Percentiles rank a stretch among this genome's conserved stretches.
phyloP scores from a whole-genome alignment of 306 rosid genomes.

The Vigna angularis region DNA sequence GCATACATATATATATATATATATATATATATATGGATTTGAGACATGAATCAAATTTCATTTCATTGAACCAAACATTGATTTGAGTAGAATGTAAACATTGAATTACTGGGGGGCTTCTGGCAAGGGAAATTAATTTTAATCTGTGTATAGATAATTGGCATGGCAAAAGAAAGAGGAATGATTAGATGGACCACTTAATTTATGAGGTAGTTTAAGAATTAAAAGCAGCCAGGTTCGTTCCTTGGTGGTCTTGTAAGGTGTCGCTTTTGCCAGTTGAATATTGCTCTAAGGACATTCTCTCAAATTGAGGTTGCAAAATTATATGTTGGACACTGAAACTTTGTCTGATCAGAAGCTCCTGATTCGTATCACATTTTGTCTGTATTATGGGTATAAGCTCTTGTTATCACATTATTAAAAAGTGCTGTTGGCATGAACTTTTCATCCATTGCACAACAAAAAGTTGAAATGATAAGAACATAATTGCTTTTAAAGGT shows the following conservation, averaged over 20 bases:
- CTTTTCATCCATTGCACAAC: slow-evolving; percentile 12
- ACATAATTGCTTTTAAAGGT: slow-evolving; percentile 29
- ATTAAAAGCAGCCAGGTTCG: slow-evolving; percentile 50
- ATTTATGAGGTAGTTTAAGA: slow-evolving; percentile 53
- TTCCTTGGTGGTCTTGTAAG: slow-evolving; percentile 42
- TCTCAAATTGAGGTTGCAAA: slow-evolving; percentile 42
- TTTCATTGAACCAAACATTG: neutral
- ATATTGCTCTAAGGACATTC: slow-evolving; percentile 59
- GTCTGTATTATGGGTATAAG: slow-evolving; percentile 10
- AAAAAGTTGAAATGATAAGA: slow-evolving; percentile 5
- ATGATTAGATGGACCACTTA: slow-evolving; percentile 47
- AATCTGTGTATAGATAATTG: slow-evolving; percentile 3
- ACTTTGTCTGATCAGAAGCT: slow-evolving; percentile 40
- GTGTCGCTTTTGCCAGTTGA: slow-evolving; percentile 40
- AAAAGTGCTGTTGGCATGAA: neutral
- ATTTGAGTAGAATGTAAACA: slow-evolving; percentile 16
- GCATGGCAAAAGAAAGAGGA: slow-evolving; percentile 20
- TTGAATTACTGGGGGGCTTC: neutral
- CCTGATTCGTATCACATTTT: slow-evolving; percentile 9
- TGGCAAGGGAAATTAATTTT: slow-evolving; percentile 5
- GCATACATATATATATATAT: neutral
- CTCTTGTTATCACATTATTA: slow-evolving; percentile 24
- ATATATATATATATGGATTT: neutral
- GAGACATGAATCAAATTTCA: slow-evolving; percentile 16
- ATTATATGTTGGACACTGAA: slow-evolving; percentile 32